Evolutionary conservation across 2,329 filamentous ascomycete species (phyloP).

Genomic region (Penicillium occitanis): DNA sequence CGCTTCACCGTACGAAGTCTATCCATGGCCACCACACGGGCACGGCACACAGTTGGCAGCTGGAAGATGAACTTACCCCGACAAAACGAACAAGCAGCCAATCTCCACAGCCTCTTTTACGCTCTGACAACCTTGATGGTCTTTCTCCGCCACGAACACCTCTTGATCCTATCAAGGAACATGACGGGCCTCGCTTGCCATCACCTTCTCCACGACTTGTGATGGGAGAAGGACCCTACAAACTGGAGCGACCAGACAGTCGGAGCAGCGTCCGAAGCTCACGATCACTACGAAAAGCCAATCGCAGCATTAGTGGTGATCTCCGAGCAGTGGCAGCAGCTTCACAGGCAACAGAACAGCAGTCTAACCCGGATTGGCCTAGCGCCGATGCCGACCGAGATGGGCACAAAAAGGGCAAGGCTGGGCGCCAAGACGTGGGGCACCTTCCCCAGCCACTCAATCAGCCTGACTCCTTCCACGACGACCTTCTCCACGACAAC

Average conservation of each 20-base stretch:
- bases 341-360: constrained; percentile 12
- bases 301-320: constrained; percentile 70
- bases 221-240: constrained; percentile 30
- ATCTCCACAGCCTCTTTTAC: constrained; percentile 23
- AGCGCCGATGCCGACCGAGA: constrained; percentile 3
- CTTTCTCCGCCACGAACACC: constrained; percentile 41
- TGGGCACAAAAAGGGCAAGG: constrained; percentile 9
- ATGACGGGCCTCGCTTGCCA: constrained; percentile 28
- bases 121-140: constrained; percentile 28
- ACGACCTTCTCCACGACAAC: constrained; percentile 16
- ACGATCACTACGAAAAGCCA: constrained; percentile 69
- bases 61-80: constrained; percentile 31
- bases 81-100: constrained; percentile 14
- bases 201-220: constrained; percentile 28
- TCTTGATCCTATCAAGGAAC: constrained; percentile 53
- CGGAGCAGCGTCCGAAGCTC: constrained; percentile 53
- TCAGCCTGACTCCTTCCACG: background rate
- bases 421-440: constrained; percentile 19
- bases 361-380: constrained; percentile 1
- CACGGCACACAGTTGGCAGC: constrained; percentile 31
- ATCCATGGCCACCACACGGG: constrained; percentile 38
- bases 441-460: constrained; percentile 25
- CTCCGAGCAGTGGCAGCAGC: constrained; percentile 52
- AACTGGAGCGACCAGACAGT: constrained; percentile 38
- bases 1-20: constrained; percentile 37